Conservation (phyloP, 177 flowering plant genomes). For the Telopea speciosissima region DNA sequence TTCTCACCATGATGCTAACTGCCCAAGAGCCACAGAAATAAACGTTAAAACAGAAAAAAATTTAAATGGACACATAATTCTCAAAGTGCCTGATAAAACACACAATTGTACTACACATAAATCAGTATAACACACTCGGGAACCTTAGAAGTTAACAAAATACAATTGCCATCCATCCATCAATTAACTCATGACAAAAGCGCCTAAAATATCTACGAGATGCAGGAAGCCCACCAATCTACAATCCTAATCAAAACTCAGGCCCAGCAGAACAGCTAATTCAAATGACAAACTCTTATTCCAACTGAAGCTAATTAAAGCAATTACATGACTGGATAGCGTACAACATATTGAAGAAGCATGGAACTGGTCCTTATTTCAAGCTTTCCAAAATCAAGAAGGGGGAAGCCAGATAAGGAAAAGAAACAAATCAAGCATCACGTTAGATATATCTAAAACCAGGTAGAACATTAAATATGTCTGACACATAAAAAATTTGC, state of each 20-base stretch:
- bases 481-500: not conserved
- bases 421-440: not conserved
- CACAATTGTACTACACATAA: not conserved
- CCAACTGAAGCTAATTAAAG: not conserved
- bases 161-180: not conserved
- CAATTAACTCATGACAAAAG: too few species aligned
- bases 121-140: not conserved
- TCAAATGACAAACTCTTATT: too few species aligned
- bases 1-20: constrained; percentile 55
- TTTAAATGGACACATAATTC: not conserved
- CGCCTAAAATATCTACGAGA: too few species aligned
- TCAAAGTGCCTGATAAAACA: too few species aligned
- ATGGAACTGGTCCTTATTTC: not conserved
- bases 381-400: too few species aligned
- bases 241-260: too few species aligned
- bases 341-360: not conserved
- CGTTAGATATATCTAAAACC: not conserved
- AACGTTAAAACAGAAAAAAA: not conserved
- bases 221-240: too few species aligned
- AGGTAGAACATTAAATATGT: too few species aligned
- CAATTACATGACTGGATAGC: too few species aligned
- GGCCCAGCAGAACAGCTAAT: too few species aligned
- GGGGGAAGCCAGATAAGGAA: too few species aligned
- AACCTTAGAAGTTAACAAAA: not conserved
- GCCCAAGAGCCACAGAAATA: not conserved